Evolutionary conservation across 31 red algal genomes (phyloP).

Genomic region (Bonnemaisonia californica): DNA sequence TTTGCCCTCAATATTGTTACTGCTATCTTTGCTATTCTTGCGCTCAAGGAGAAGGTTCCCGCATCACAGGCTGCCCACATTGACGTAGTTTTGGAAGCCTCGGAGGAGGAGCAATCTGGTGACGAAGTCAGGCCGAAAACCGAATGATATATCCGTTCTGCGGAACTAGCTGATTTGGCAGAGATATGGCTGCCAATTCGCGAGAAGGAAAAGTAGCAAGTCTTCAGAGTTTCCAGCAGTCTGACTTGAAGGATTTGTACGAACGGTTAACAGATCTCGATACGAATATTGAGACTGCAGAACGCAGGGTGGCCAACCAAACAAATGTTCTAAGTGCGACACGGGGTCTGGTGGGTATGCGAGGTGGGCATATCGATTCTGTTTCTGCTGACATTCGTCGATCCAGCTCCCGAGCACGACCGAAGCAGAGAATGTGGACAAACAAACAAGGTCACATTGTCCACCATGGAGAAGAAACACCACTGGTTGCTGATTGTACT

Average conservation of each 20-base stretch:
- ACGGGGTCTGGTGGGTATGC: conserved; percentile 32
- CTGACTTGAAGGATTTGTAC: conserved; percentile 18
- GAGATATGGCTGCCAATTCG: not conserved
- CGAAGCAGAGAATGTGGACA: conserved; percentile 50
- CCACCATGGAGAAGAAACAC: conserved; percentile 9
- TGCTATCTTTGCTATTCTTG: conserved; percentile 1
- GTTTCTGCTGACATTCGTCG: not conserved
- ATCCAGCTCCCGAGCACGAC: not conserved
- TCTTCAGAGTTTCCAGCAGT: conserved; percentile 33
- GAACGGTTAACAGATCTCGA: conserved; percentile 8
- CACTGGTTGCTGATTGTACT: not conserved
- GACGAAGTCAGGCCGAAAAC: not conserved
- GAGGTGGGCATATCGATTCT: conserved; percentile 31
- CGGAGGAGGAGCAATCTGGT: too few relatives aligned
- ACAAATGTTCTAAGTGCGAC: conserved; percentile 45
- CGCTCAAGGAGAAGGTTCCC: not conserved
- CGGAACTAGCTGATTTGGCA: not conserved
- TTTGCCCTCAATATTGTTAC: conserved; percentile 17
- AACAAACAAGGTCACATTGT: conserved; percentile 10
- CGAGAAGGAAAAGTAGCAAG: conserved; percentile 16
- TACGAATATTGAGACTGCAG: conserved; percentile 13
- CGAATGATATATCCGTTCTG: not conserved
- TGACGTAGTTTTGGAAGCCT: too few relatives aligned
- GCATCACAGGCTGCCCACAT: not conserved
- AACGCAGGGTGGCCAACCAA: conserved; percentile 24